Base-by-base conservation (phyloP, 148 eudicot genomes). In the Camellia lanceoleosa region DNA sequence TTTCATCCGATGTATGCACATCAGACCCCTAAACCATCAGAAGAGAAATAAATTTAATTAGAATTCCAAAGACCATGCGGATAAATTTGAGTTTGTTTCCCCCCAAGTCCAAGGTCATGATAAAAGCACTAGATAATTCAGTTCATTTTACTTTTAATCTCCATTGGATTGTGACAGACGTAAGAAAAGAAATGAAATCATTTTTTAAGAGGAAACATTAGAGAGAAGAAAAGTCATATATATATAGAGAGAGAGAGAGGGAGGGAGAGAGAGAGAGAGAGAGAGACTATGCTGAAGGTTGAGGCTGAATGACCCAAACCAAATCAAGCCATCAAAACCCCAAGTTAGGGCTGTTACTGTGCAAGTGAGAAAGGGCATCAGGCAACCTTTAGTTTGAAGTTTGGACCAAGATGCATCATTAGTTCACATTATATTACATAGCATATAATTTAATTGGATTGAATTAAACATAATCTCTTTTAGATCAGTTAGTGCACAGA, bases 1-100 rank as follows among this genome's bases (percentile, higher is more conserved):
- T 84, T 87, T 91, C 92, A 88, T 88, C 23, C 91, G 83, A 83
- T 91, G 95, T 87, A 91, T 81, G 87, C 89, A 90, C 95, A 88
- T 88, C 78, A 91, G 71, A 52, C 91, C 95, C 88, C 95, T 91
- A 74, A 73, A 38, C 58, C 46, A 18, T 30, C 5, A 9, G 30
- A 12, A 49, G 59, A 64, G 12, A 62, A 46, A 38, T 14, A 73
- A 9, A 13, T 54, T 9, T 54, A 23, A 13, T 54, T 55, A 20
- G 59, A 51, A 71, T 16, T 14, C 74, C 74, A 19, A 20, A n/a
- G 59, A n/a, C 7, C 3, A 49, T 20, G 12, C 7, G 23, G 13
- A 51, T 18, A 47, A n/a, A 51, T 71, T 30, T 71, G n/a, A 71
- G 56, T 42, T 43, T 56, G 61, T 3, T 56, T 56, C 12, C 61